These are phyloP conservation scores for Scenedesmus sp. DNA, from an alignment of 163 green algal genomes.

Conservation along the genomic window DNA sequence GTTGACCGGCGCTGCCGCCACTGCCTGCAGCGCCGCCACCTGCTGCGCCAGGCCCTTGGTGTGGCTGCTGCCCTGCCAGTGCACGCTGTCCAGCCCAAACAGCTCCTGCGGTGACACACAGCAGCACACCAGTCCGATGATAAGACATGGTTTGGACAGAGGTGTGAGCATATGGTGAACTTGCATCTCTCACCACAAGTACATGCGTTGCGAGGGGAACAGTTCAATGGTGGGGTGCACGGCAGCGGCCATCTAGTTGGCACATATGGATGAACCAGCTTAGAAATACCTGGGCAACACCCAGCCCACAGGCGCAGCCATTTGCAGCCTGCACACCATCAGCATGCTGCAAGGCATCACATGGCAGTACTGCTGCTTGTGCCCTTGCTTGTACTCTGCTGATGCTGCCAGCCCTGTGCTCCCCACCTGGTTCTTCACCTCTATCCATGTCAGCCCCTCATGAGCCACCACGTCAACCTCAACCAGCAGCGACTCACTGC, in stretches of 20 bases:
- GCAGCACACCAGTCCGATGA: not conserved
- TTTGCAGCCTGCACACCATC: no score
- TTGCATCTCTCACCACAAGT: not conserved
- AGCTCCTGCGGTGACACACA: slow-evolving; percentile 3
- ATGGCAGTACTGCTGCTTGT: not conserved
- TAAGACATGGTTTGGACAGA: not conserved
- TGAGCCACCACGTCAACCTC: slow-evolving; percentile 68
- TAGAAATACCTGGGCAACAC: not conserved
- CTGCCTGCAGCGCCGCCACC: slow-evolving; percentile 35
- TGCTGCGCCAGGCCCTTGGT: slow-evolving; percentile 46
- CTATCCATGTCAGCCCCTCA: slow-evolving; percentile 65
- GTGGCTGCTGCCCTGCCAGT: slow-evolving; percentile 54
- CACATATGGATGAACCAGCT: not conserved
- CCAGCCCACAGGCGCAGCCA: no score
- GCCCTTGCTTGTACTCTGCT: not conserved
- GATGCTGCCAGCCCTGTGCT: not conserved
- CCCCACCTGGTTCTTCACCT: slow-evolving; percentile 68
- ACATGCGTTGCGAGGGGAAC: no score
- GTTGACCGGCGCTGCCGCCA: slow-evolving; percentile 39
- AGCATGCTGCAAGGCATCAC: not conserved
- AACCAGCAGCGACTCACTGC: not conserved
- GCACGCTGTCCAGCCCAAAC: slow-evolving; percentile 63
- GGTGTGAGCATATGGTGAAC: not conserved
- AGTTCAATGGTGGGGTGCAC: not conserved
- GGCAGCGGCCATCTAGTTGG: not conserved